Percentiles rank a stretch among this genome's conserved stretches.
Conservation (phyloP, 345 rosid species). For the Sonneratia caseolaris region DNA sequence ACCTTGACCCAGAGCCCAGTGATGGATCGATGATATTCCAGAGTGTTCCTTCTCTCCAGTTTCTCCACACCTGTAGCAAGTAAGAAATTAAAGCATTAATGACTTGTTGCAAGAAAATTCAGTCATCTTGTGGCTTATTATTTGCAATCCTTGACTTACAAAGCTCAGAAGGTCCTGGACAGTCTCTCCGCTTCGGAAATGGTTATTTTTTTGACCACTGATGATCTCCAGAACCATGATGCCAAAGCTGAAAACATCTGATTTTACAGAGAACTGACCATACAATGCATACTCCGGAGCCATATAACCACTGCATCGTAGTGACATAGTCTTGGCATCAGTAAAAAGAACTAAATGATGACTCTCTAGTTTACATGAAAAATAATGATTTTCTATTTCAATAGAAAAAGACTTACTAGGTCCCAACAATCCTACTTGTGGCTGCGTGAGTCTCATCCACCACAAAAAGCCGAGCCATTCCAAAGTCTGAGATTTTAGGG, state of each 20-base stretch:
- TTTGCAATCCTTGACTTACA: neutral
- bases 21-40: slow-evolving; percentile 52
- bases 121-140: neutral
- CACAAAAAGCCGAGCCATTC: slow-evolving; percentile 56
- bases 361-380: no score
- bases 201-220: slow-evolving; percentile 41
- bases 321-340: neutral
- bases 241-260: slow-evolving; percentile 70
- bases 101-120: neutral
- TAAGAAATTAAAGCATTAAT: slow-evolving; percentile 15
- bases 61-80: slow-evolving; percentile 53
- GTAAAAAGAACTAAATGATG: no score
- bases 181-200: slow-evolving; percentile 22
- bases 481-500: slow-evolving; percentile 71
- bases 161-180: neutral
- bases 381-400: neutral
- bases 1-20: slow-evolving; percentile 20
- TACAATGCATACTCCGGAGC: slow-evolving; percentile 75
- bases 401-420: slow-evolving; percentile 32
- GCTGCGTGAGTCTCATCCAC: slow-evolving; percentile 41
- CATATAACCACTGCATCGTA: slow-evolving; percentile 52
- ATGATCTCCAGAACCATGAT: slow-evolving; percentile 55
- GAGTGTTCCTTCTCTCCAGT: slow-evolving; percentile 49
- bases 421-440: slow-evolving; percentile 53
- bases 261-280: slow-evolving; percentile 59